Base-by-base conservation (phyloP, 1,139 yeast genomes). In the Candida buenavistaensis region DNA sequence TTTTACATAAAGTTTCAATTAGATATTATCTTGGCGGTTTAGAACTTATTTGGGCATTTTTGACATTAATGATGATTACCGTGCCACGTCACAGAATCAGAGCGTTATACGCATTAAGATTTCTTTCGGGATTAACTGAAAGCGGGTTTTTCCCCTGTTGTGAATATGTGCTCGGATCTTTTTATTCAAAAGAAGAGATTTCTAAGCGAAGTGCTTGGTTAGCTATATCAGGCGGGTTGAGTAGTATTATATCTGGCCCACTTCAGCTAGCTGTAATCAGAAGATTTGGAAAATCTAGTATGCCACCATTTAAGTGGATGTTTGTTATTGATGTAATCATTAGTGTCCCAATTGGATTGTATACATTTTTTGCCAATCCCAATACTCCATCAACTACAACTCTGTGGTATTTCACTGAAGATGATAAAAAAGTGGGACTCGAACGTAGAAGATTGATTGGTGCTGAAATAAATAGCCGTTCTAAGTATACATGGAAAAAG, bases 61-160 rank as follows among this genome's bases (percentile, higher is more conserved):
- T 80, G 35, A 79, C 86, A 0, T 51, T 76, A 12, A 52, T 74
- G 37, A 62, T 74, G 66, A 68, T 78, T 34, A 65, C 74, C 0
- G 67, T 72, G 54, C 54, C 55, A 24, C 46, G 66, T 55, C 48
- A 54, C 20, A 51, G 48, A 22, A 55, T 77, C 6, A 47, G 62
- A 2, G 74, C 76, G 5, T 47, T 81, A 45, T 77, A 75, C 53
- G 84, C 78, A 0, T 41, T 78, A 17, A 57, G 87, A 33, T 81
- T 80, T 48, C 57, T 80, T 24, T 52, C 80, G 34, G 88, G 86
- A 0, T 55, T 78, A 6, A 62, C 72, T 2, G 87, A 80, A 51
- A 54, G 79, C 14, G 82, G 82, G 0, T 75, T 75, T 42, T 78
- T 77, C 53, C 84, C 84, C 2, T 78, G 77, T 15, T 59, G 77